Percentiles rank a stretch among this genome's conserved stretches.
Evolutionary conservation across 2,329 filamentous ascomycete genomes (phyloP).

Genomic region (Alternaria hordeiaustralica): DNA sequence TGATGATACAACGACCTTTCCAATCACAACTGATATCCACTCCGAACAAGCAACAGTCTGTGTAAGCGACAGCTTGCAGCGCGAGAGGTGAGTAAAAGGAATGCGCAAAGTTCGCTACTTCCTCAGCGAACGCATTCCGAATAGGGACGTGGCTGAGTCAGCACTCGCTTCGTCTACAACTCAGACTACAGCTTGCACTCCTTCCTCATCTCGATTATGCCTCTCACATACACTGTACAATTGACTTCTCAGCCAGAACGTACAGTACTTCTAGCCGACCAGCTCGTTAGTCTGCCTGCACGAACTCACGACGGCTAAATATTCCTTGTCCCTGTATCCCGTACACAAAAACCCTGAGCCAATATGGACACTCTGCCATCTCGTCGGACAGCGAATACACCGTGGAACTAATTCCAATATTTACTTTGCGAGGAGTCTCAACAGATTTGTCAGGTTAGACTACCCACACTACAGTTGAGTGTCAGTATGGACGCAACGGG

Average conservation of each 20-base stretch:
- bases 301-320: not conserved
- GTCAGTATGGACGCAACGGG: not conserved
- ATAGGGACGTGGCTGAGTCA: not conserved
- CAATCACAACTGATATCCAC: not conserved
- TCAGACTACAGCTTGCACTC: not conserved
- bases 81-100: not conserved
- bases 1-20: not conserved
- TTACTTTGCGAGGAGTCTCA: not conserved
- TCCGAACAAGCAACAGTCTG: too few species aligned
- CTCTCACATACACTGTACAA: not conserved
- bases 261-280: not conserved
- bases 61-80: not conserved
- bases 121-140: not conserved
- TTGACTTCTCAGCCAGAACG: not conserved
- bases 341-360: not conserved
- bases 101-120: not conserved
- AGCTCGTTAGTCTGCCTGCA: not conserved
- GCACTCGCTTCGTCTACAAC: not conserved
- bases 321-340: not conserved
- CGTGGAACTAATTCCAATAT: not conserved
- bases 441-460: not conserved
- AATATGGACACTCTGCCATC: not conserved
- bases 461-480: not conserved
- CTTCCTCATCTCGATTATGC: not conserved
- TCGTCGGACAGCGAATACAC: not conserved